Base-by-base conservation (phyloP, 2,329 filamentous ascomycete species). In the Phyllosticta paracitricarpa region DNA sequence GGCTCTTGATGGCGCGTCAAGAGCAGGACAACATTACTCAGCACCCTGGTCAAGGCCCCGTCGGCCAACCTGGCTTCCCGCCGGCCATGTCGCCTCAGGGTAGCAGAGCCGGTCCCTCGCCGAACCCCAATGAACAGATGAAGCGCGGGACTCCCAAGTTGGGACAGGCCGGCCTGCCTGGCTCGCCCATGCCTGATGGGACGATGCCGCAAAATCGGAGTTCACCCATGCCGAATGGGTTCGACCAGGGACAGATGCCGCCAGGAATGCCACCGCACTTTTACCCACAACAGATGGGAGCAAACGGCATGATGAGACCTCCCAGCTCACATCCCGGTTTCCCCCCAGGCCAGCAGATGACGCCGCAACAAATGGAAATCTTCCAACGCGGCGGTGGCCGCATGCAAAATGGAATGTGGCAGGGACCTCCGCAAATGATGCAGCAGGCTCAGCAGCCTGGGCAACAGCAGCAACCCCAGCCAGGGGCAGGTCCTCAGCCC, bases 1-100 rank as follows among this genome's bases (percentile, higher is more conserved):
- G 89, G 19, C 79, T 93, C 56, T 85, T 91, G 79, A 91, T 91
- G 88, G 89, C 89, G 48, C 84, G 89, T 19, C 88, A 86, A 74
- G 84, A 91, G 71, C 89, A 93, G 73, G 89, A 92, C 65, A 84
- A 77, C 69, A 81, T 86, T 73, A 73, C 77, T 63, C 80, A 77
- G 57, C 65, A 79, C 57, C 79, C 80, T 24, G 77, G 78, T 59
- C 79, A 77, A 33, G 69, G 67, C 51, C 67, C 68, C 14, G 65
- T 67, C 52, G 74, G 71, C 25, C 73, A 74, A 58, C 81, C 62
- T 73, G 79, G 62, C 78, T 89, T 89, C 77, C 83, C 76, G 19
- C 76, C 84, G 58, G 85, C 86, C 65, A 84, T 87, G 65, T 91
- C 86, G 57, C 89, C 85, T 40, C 86, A 87, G 68, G 86, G 82